These are phyloP conservation scores for Trichoderma sp. DNA, from an alignment of 2,329 filamentous ascomycete species.

Conservation along the genomic window DNA sequence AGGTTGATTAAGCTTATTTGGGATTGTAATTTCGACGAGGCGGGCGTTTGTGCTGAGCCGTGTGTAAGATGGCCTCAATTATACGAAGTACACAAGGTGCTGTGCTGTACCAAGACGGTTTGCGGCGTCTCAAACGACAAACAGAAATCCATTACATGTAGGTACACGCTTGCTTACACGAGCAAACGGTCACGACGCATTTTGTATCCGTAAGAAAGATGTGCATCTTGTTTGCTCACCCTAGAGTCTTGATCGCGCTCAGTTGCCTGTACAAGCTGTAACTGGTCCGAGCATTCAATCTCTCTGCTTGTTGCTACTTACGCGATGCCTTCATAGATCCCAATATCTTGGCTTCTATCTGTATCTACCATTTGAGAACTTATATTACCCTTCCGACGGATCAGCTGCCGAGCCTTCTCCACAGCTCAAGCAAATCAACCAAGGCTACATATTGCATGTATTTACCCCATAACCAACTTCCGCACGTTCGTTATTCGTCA, in stretches of 20 bases:
- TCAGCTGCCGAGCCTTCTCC: not conserved
- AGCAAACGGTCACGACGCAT: not conserved
- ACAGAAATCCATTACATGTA: not conserved
- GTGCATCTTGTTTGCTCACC: not conserved
- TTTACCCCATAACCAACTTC: not conserved
- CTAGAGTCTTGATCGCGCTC: not conserved
- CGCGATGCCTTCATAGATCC: no score
- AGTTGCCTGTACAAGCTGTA: not conserved
- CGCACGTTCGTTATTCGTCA: not conserved
- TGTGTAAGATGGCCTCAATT: not conserved
- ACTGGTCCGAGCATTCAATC: not conserved
- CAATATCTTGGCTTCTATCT: not conserved
- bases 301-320: not conserved
- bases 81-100: not conserved
- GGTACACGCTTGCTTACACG: not conserved
- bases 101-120: no score
- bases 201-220: not conserved
- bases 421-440: not conserved
- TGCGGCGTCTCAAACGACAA: not conserved
- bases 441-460: not conserved
- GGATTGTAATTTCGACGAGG: not conserved
- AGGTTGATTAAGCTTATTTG: not conserved
- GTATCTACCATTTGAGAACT: not conserved
- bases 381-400: not conserved
- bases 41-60: not conserved